These are phyloP conservation scores for Malassezia vespertilionis DNA, from an alignment of 1,284 basidiomycete species.

Conservation along the genomic window DNA sequence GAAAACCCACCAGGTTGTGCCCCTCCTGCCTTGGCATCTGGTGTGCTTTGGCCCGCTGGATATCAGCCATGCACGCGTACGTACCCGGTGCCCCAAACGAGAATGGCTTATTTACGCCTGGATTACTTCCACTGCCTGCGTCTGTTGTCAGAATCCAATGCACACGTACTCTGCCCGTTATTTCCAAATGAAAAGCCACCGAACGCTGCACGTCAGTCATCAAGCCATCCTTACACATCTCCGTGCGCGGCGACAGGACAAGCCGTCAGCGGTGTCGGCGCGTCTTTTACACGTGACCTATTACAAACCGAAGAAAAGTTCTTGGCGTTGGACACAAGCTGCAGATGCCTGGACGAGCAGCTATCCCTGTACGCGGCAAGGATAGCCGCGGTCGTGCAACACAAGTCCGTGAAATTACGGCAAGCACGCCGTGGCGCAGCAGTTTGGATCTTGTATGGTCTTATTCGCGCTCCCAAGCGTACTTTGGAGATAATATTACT, in stretches of 20 bases:
- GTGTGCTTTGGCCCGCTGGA: not conserved
- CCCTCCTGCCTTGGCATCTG: not conserved
- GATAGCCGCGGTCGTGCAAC: not conserved
- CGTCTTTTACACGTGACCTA: not conserved
- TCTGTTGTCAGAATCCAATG: not conserved
- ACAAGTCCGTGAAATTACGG: not conserved
- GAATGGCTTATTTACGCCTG: conserved; percentile 2
- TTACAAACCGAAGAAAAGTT: not conserved
- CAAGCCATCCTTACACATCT: conserved; percentile 5
- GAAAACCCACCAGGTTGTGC: conserved; percentile 13
- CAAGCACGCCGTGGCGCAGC: conserved; percentile 32
- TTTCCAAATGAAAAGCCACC: conserved; percentile 7
- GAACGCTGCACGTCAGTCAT: conserved; percentile 1
- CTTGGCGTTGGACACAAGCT: not conserved
- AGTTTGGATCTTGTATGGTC: conserved; percentile 43
- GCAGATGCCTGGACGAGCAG: conserved; percentile 11
- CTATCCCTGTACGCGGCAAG: conserved; percentile 12
- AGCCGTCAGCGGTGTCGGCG: conserved; percentile 4
- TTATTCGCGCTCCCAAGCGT: conserved; percentile 45
- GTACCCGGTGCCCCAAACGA: conserved; percentile 14
- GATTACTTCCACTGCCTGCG: too few relatives aligned
- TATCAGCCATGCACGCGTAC: not conserved
- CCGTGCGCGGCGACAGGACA: not conserved
- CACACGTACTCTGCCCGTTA: not conserved
- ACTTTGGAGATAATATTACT: conserved; percentile 45